Evolutionary conservation across 495 filamentous ascomycete genomes (phyloP).

Genomic region (Podospora pseudocomata): DNA sequence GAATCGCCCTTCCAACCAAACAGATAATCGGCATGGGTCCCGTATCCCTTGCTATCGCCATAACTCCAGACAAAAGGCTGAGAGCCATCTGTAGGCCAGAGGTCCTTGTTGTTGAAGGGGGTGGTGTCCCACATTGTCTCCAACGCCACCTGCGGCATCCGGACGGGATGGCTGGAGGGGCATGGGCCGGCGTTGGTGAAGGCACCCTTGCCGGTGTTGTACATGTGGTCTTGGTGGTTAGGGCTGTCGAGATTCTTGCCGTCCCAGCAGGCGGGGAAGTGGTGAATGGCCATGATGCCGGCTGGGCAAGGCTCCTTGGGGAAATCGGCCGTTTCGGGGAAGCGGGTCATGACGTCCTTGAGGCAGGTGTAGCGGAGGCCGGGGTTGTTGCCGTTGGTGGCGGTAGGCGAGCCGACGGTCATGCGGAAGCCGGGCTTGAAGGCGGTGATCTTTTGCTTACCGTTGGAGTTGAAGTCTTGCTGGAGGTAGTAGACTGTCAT

Average conservation of each 20-base stretch:
- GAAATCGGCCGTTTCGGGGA: conserved; percentile 41
- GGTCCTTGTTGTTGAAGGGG: conserved; percentile 37
- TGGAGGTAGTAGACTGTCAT: conserved; percentile 47
- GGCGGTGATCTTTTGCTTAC: conserved; percentile 36
- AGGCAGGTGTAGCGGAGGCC: conserved; percentile 48
- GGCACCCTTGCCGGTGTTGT: conserved; percentile 38
- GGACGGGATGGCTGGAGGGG: conserved; percentile 46
- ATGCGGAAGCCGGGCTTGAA: conserved; percentile 52
- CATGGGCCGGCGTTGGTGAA: conserved; percentile 40
- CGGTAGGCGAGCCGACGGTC: conserved; percentile 46
- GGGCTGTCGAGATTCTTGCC: conserved; percentile 53
- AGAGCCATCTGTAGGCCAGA: conserved; percentile 38
- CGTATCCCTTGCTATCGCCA: conserved; percentile 19
- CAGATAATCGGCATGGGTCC: conserved; percentile 25
- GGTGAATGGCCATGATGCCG: conserved; percentile 49
- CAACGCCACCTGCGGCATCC: conserved; percentile 47
- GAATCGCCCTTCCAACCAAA: conserved; percentile 39
- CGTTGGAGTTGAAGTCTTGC: conserved; percentile 38
- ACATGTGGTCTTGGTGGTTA: conserved; percentile 55
- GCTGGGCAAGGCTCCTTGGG: conserved; percentile 42
- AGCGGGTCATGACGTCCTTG: conserved; percentile 30
- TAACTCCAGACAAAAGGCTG: conserved; percentile 42
- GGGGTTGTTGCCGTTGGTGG: conserved; percentile 30
- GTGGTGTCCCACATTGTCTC: conserved; percentile 50
- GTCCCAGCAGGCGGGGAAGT: conserved; percentile 56